phyloP scores from a whole-genome alignment of 768 basidiomycete species.

The Pleurotus citrinopileatus region DNA sequence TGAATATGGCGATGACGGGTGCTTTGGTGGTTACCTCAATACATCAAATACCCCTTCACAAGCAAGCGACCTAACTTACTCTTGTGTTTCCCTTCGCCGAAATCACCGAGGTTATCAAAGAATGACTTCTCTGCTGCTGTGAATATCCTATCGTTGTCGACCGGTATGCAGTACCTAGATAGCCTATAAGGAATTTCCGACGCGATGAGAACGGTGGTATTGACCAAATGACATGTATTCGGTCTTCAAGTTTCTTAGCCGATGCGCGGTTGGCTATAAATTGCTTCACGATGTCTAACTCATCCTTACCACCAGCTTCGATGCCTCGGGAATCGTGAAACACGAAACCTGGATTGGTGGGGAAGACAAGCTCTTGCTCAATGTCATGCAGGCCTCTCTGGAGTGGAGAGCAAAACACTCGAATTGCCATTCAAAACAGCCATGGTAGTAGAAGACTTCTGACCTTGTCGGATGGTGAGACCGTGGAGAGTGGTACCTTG shows the following conservation, averaged over 20 bases:
- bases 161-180: constrained; percentile 5
- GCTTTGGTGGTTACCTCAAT: background rate
- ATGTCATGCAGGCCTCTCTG: constrained; percentile 12
- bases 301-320: constrained; percentile 16
- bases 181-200: background rate
- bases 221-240: constrained; percentile 18
- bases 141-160: constrained; percentile 3
- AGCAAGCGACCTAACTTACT: background rate
- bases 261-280: constrained; percentile 12
- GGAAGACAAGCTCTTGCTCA: constrained; percentile 9
- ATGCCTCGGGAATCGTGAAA: constrained; percentile 22
- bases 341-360: constrained; percentile 15
- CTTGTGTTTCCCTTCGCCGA: background rate
- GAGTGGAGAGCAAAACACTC: background rate
- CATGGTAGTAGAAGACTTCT: too few species aligned
- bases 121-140: constrained; percentile 1
- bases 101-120: background rate
- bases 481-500: constrained; percentile 1
- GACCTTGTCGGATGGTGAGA: constrained; percentile 4
- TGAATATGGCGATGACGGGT: constrained; percentile 5
- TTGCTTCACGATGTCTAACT: constrained; percentile 11
- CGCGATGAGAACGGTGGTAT: background rate
- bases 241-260: constrained; percentile 6
- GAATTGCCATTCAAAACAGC: too few species aligned
- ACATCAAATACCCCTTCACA: background rate